These are phyloP conservation scores for Pecoramyces ruminantium DNA, from an alignment of 192 early-diverging fungal genomes.

Conservation along the genomic window DNA sequence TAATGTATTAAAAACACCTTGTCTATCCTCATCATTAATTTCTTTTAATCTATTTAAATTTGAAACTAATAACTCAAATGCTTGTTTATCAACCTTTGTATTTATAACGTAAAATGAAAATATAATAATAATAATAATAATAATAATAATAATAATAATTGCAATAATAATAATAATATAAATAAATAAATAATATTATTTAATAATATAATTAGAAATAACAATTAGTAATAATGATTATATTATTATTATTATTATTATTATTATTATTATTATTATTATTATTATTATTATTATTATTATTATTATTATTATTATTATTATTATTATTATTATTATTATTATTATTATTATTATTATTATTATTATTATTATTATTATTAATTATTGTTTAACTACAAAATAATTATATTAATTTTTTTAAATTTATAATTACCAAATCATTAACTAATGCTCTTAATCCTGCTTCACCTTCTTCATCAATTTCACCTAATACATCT, in stretches of 20 bases:
- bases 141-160: neutral
- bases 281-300: too few relatives aligned
- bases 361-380: too few relatives aligned
- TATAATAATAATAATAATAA: neutral
- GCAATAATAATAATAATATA: neutral
- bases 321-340: too few relatives aligned
- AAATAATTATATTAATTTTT: neutral
- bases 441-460: constrained; percentile 18
- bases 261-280: too few relatives aligned
- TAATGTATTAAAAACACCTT: constrained; percentile 72
- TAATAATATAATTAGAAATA: too few relatives aligned
- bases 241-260: too few relatives aligned
- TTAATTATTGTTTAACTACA: too few relatives aligned
- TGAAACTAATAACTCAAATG: constrained; percentile 59
- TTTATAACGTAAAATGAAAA: too few relatives aligned
- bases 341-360: too few relatives aligned
- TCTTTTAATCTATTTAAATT: constrained; percentile 48
- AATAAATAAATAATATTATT: too few relatives aligned
- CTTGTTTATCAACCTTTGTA: constrained; percentile 28
- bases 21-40: constrained; percentile 53
- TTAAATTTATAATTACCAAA: constrained; percentile 5
- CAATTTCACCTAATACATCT: constrained; percentile 40
- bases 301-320: too few relatives aligned
- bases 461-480: constrained; percentile 36
- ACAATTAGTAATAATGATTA: too few relatives aligned